These are phyloP conservation scores for Ceratobasidium sp. DNA, from an alignment of 1,284 basidiomycete genomes.

Conservation along the genomic window DNA sequence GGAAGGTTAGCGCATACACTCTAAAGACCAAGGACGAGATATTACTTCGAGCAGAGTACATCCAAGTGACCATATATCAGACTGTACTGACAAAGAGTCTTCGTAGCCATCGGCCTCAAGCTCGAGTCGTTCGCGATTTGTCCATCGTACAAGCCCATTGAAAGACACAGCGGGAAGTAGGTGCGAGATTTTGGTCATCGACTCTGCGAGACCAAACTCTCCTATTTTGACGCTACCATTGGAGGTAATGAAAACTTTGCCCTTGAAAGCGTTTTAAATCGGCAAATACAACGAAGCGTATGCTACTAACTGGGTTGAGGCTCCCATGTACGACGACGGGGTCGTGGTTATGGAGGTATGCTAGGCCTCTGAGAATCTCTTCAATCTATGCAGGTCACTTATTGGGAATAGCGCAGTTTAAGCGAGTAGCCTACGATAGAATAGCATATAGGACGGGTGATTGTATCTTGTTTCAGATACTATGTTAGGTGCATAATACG, in stretches of 20 bases:
- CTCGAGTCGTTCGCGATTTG: constrained; percentile 9
- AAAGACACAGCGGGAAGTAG: constrained; percentile 8
- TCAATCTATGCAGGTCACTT: neutral
- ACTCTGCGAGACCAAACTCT: constrained; percentile 19
- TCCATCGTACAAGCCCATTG: constrained; percentile 15
- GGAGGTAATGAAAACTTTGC: constrained; percentile 14
- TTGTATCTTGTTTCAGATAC: neutral
- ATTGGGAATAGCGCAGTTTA: neutral
- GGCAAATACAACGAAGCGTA: neutral
- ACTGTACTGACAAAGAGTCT: neutral
- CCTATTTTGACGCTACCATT: constrained; percentile 6
- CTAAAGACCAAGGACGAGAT: no score
- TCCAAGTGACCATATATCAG: constrained; percentile 29
- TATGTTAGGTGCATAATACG: neutral
- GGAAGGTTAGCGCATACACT: no score
- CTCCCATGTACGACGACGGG: constrained; percentile 38
- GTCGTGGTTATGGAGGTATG: constrained; percentile 24
- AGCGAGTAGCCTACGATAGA: neutral
- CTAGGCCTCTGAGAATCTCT: constrained; percentile 15
- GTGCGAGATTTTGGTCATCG: neutral
- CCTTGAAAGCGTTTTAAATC: neutral
- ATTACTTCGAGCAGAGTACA: constrained; percentile 14
- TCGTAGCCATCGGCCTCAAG: neutral
- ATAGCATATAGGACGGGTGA: neutral
- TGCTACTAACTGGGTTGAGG: constrained; percentile 19